phyloP scores from a whole-genome alignment of 2,329 filamentous ascomycete genomes.

The Coniochaeta hoffmannii region DNA sequence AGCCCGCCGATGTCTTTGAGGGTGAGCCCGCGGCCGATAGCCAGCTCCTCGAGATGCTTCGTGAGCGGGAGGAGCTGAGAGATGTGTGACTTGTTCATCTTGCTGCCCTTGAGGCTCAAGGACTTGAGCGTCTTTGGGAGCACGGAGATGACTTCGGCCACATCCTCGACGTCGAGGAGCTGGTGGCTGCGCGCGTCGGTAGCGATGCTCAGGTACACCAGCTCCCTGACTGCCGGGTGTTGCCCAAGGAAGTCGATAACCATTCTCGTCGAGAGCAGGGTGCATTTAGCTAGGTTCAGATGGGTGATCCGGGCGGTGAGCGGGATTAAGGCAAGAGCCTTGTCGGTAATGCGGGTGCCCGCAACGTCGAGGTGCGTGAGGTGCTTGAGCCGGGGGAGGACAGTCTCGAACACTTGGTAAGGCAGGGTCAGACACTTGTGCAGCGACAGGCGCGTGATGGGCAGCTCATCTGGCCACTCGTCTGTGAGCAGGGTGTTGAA shows the following conservation, averaged over 20 bases:
- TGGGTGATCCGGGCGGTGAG: slow-evolving; percentile 67
- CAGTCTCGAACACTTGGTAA: slow-evolving; percentile 55
- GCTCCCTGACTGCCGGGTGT: slow-evolving; percentile 59
- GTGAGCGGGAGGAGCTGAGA: slow-evolving; percentile 56
- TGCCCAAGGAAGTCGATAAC: slow-evolving; percentile 64
- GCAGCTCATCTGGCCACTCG: slow-evolving; percentile 46
- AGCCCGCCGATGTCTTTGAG: slow-evolving; percentile 58
- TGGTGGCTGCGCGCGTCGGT: slow-evolving; percentile 67
- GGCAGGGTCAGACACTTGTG: slow-evolving; percentile 73
- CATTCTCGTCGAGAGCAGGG: slow-evolving; percentile 54
- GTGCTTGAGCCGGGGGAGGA: slow-evolving; percentile 62
- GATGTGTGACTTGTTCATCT: slow-evolving; percentile 59
- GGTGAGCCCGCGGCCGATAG: slow-evolving; percentile 60
- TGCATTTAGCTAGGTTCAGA: slow-evolving; percentile 71
- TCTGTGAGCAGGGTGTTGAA: slow-evolving; percentile 50
- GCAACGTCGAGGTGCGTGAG: slow-evolving; percentile 76
- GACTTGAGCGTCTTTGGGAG: slow-evolving; percentile 63
- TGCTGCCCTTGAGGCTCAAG: slow-evolving; percentile 68
- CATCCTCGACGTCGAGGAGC: slow-evolving; percentile 57
- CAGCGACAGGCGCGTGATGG: slow-evolving; percentile 61
- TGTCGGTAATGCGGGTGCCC: slow-evolving; percentile 67
- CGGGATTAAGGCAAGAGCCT: slow-evolving; percentile 63
- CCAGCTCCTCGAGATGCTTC: slow-evolving; percentile 69
- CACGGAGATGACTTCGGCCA: slow-evolving; percentile 56
- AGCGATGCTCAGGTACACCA: slow-evolving; percentile 67